These are phyloP conservation scores for Xylariaceae sp. DNA, from an alignment of 2,329 filamentous ascomycete species.

Conservation along the genomic window DNA sequence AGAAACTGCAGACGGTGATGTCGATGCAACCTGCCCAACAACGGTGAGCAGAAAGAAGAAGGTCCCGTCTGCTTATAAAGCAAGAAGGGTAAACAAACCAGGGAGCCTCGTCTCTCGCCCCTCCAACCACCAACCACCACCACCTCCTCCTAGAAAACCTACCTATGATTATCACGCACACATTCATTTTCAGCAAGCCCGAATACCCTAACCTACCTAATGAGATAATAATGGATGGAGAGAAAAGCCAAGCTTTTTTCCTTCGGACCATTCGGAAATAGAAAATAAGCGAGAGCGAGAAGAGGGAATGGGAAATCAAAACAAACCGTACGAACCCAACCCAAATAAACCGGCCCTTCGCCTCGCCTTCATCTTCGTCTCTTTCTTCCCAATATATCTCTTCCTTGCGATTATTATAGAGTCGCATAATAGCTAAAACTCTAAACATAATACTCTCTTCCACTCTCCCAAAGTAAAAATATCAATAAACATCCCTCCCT, in stretches of 20 bases:
- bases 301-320: too few relatives aligned
- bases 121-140: too few relatives aligned
- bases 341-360: too few relatives aligned
- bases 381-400: too few relatives aligned
- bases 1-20: too few relatives aligned
- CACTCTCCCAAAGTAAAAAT: background rate
- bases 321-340: too few relatives aligned
- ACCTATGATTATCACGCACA: conserved; percentile 8
- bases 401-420: background rate
- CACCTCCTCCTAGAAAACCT: too few relatives aligned
- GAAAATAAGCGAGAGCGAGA: conserved; percentile 3
- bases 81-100: background rate
- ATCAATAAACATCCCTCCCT: background rate
- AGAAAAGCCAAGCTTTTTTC: background rate
- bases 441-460: background rate
- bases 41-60: too few relatives aligned
- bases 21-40: too few relatives aligned
- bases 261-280: conserved; percentile 14
- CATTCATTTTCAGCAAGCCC: too few relatives aligned
- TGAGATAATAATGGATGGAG: conserved; percentile 8
- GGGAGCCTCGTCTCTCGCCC: too few relatives aligned
- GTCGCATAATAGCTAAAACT: conserved; percentile 9
- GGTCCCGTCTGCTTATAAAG: background rate
- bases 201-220: background rate
- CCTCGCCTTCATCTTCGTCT: too few relatives aligned